Evolutionary conservation across 2,329 filamentous ascomycete species (phyloP).

Genomic region (Malbranchea zuffiana): DNA sequence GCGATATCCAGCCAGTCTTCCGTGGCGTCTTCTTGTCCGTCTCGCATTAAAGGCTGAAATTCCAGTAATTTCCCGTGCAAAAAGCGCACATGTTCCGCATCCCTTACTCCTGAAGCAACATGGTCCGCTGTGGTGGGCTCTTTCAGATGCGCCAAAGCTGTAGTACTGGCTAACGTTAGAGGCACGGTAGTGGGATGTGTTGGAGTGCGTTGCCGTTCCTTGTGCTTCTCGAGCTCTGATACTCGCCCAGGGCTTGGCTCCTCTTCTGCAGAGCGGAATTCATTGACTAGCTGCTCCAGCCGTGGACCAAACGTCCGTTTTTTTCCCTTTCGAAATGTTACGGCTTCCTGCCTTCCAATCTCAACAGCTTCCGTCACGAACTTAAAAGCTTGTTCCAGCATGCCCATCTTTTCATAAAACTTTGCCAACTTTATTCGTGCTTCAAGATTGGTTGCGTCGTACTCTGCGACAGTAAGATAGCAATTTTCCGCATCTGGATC

Average conservation of each 20-base stretch:
- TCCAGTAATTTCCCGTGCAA: conserved; percentile 39
- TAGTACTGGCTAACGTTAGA: conserved; percentile 4
- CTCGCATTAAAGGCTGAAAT: conserved; percentile 38
- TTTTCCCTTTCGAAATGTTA: conserved; percentile 25
- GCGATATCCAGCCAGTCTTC: conserved; percentile 51
- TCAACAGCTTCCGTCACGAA: conserved; percentile 65
- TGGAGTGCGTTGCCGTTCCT: conserved; percentile 14
- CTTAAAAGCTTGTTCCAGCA: conserved; percentile 64
- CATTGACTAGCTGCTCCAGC: conserved; percentile 32
- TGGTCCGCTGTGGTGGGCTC: not conserved
- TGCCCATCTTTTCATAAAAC: conserved; percentile 66
- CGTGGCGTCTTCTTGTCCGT: conserved; percentile 40
- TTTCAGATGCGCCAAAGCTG: not conserved
- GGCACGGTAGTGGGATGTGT: conserved; percentile 17
- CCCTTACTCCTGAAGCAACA: conserved; percentile 2
- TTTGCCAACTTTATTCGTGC: conserved; percentile 70
- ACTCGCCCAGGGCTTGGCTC: conserved; percentile 12
- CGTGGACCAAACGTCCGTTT: conserved; percentile 18
- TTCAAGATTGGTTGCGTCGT: conserved; percentile 60
- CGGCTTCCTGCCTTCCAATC: conserved; percentile 40
- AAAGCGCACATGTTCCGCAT: conserved; percentile 28
- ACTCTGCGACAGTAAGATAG: conserved; percentile 62
- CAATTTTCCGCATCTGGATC: conserved; percentile 62
- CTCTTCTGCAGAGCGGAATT: conserved; percentile 25
- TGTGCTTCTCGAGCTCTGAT: conserved; percentile 17